A percentile compares a stretch with the other conserved stretches of the same genome.
Conservation (phyloP, 208 protist species). For the Tetramitus jugosus region DNA sequence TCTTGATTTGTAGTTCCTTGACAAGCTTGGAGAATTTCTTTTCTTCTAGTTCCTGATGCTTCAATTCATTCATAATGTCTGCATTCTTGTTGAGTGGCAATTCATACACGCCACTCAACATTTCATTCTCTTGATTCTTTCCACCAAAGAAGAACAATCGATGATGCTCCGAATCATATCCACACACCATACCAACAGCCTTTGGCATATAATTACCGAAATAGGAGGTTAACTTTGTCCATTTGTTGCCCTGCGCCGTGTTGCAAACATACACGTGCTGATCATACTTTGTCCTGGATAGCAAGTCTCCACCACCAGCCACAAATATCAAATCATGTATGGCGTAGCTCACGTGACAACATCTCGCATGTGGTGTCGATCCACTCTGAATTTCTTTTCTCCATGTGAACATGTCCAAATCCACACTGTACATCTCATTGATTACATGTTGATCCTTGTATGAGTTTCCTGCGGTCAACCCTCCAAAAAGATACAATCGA, state of each 20-base stretch:
- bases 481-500: slow-evolving; percentile 1
- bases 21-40: too few relatives aligned
- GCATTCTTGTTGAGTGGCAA: not conserved
- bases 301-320: not conserved
- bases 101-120: not conserved
- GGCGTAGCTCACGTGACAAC: not conserved
- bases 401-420: not conserved
- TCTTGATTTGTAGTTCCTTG: too few relatives aligned
- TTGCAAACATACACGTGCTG: not conserved
- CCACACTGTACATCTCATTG: not conserved
- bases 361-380: not conserved
- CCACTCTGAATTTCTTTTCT: not conserved
- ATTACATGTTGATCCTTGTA: not conserved
- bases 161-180: not conserved
- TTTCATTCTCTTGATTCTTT: not conserved
- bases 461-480: not conserved
- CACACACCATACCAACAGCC: not conserved
- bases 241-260: not conserved
- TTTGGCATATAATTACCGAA: slow-evolving; percentile 10
- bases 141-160: slow-evolving; percentile 8
- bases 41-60: too few relatives aligned
- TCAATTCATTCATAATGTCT: not conserved
- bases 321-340: not conserved
- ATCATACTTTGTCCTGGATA: not conserved
- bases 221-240: not conserved